Evolutionary conservation across 2,329 filamentous ascomycete genomes (phyloP).

Genomic region (Colletotrichum musae): DNA sequence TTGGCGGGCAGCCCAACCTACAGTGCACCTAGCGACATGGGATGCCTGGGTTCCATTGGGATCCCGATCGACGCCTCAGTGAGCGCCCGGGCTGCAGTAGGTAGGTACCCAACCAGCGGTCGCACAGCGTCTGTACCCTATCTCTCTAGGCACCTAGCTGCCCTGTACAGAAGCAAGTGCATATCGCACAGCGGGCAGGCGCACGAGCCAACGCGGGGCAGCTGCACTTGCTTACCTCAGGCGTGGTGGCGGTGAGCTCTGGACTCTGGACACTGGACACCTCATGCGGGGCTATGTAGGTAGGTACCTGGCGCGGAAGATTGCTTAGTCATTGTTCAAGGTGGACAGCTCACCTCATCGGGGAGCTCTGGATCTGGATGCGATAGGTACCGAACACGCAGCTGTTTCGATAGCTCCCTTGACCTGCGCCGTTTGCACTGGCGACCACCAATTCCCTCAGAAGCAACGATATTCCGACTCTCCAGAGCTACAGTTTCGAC

Average conservation of each 20-base stretch:
- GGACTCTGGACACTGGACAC: slow-evolving; percentile 6
- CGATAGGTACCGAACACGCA: slow-evolving; percentile 13
- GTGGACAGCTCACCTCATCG: slow-evolving; percentile 42
- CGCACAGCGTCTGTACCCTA: no score
- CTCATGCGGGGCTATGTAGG: not conserved
- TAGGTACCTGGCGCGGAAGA: not conserved
- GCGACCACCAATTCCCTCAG: not conserved
- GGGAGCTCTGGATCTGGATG: slow-evolving; percentile 29
- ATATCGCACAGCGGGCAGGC: no score
- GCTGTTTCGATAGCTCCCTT: slow-evolving; percentile 30
- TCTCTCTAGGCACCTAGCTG: no score
- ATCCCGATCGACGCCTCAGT: no score
- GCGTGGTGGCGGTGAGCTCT: not conserved
- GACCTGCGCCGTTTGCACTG: not conserved
- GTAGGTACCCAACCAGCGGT: no score
- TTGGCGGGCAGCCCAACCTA: not conserved
- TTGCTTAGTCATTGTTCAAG: slow-evolving; percentile 40
- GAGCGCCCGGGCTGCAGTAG: no score
- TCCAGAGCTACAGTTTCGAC: no score
- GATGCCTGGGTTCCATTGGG: no score
- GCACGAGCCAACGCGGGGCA: slow-evolving; percentile 39
- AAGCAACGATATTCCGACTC: not conserved
- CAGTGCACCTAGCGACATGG: not conserved
- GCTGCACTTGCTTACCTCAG: not conserved
- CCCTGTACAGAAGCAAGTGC: no score